Base-by-base conservation (phyloP, 768 basidiomycete genomes). In the Boletus pseudo-olivaceus region DNA sequence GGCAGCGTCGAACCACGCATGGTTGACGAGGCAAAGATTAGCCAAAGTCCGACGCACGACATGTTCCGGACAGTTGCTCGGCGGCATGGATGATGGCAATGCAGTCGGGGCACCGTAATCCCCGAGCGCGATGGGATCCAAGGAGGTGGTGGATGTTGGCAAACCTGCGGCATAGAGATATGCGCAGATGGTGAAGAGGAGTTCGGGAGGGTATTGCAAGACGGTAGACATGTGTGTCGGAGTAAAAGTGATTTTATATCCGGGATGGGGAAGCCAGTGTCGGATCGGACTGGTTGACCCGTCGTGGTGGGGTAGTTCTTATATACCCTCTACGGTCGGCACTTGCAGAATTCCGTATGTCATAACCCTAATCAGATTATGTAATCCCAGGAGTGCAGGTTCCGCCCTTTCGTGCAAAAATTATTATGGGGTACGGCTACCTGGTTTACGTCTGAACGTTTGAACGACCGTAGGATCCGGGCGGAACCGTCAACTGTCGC, bases 1-100 rank as follows among this genome's bases (percentile, higher is more conserved):
- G n/a, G 91, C 88, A 1, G 89, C 91, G 29, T 82, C 80, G 64
- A 84, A 83, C 87, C 88, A 93, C 3, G 82, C 78, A 62, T 76
- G 87, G 63, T 84, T 89, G 40, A 91, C 89, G 56, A 89, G 80
- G 62, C 87, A 90, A 41, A 93, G 83, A 60, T 71, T 83, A 6
- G 82, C 76, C 20, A 94, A 76, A 0, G 91, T 85, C 53, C 71
- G 76, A 12, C 90, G 82, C 26, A 82, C 77, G 30, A 83, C 62
- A 6, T 81, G 75, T 58, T 92, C 90, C 0, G 87, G 73, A 83
- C 84, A 90, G 65, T 82, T 79, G 15, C 81, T 73, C 1, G 85
- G 77, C 0, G 90, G 91, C 56, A 82, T 75, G n/a, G 90, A 83
- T 0, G 89, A 86, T 0, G 90, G 90, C 33, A 86, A 73, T 1